Conservation (phyloP, 75 land plant species). For the Pinus tabuliformis region DNA sequence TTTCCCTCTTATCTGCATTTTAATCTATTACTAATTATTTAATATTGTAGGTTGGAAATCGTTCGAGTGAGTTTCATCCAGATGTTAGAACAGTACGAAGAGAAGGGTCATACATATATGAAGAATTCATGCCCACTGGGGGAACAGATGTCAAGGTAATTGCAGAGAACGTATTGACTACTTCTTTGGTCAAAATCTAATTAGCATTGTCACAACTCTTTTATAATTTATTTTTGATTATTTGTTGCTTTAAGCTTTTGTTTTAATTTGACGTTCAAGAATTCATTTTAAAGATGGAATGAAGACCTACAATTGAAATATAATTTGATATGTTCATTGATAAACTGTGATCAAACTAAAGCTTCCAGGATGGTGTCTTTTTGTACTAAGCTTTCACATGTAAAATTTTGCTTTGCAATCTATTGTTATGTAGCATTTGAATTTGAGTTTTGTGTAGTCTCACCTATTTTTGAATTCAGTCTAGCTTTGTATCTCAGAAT, state of each 20-base stretch:
- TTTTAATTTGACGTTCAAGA: no score
- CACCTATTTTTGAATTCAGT: neutral
- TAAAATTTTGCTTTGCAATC: neutral
- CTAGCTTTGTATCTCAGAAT: neutral
- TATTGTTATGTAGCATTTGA: neutral
- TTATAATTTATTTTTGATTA: neutral
- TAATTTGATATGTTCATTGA: neutral
- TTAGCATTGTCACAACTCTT: neutral
- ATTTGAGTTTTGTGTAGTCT: neutral
- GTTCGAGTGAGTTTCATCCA: slow-evolving; percentile 99
- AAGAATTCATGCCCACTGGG: slow-evolving; percentile 99
- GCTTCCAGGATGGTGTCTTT: neutral
- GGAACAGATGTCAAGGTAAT: slow-evolving; percentile 99
- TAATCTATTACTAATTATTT: no score
- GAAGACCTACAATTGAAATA: neutral
- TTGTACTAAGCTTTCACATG: neutral
- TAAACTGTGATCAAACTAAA: neutral
- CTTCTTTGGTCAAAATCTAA: neutral
- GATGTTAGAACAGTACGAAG: slow-evolving; percentile 93
- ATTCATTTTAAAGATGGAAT: neutral
- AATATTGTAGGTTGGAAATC: slow-evolving; percentile 78
- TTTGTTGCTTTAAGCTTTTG: no score
- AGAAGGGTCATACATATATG: slow-evolving; percentile 95
- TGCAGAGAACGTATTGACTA: neutral
- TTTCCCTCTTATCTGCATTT: no score